Base-by-base conservation (phyloP, 257 asterid species). In the Thymus quinquecostatus region DNA sequence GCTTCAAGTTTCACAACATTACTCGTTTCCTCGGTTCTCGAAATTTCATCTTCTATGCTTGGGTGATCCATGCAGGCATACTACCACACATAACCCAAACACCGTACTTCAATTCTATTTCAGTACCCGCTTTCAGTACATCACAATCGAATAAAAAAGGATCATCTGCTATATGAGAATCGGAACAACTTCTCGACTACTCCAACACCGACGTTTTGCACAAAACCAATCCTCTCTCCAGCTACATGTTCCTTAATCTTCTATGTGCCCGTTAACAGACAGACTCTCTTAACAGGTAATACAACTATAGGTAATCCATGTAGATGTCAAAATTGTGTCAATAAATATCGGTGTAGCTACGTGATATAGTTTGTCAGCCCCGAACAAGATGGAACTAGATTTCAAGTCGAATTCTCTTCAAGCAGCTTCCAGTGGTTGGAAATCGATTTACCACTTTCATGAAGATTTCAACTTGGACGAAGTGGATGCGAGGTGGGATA, bases 401-500 rank as follows among this genome's bases (percentile, higher is more conserved):
- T 65, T 73, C 71, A 44, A 43, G 11, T 60, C 72, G 60, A 47
- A 10, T 63, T 64, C 78, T 64, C 36, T 68, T 50, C 60, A 60
- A 75, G 64, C 62, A 67, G 76, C 67, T 75, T 62, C 66, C 66
- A 41, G 71, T 40, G 29, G 74, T 29, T 54, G 43, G 41, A 38
- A 38, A 38, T 38, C 41, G 7, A 38, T 38, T 47, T 13, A 27
- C 1, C 30, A 53, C 40, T 58, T 28, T 86, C 78, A 95, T 38
- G 98, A 72, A 11, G 98, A 84, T 86, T 95, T 95, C 85, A 92
- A 77, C 87, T 95, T 95, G 66, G 97, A 72, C 0, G 97, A 86
- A 4, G 89, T 56, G 47, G 95, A 85, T 7, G 99, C 98, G n/a
- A 84, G 91, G 76, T 95, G 89, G 29, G 99, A 88, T 49, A 95